phyloP scores from a whole-genome alignment of 148 eudicot species.

The Diospyros lotus region DNA sequence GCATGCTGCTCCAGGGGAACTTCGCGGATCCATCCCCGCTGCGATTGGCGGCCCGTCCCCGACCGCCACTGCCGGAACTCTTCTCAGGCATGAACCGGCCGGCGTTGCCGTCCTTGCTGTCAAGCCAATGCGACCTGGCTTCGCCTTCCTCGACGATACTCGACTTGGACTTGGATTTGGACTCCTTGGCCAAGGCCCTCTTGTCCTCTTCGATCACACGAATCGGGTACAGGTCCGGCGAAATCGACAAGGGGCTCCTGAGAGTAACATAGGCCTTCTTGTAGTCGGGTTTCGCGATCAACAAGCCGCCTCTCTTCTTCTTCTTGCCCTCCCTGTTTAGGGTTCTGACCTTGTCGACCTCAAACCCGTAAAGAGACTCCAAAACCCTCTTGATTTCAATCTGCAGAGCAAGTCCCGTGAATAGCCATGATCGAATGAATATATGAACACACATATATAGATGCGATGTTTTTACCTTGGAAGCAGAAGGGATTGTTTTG shows the following conservation, averaged over 20 bases:
- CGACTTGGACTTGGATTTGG: slow-evolving; percentile 42
- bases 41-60: slow-evolving; percentile 5
- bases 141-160: slow-evolving; percentile 60
- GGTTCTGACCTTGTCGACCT: slow-evolving; percentile 72
- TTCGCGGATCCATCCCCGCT: slow-evolving; percentile 20
- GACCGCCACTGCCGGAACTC: slow-evolving; percentile 11
- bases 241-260: slow-evolving; percentile 53
- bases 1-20: slow-evolving; percentile 84
- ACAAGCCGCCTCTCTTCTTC: slow-evolving; percentile 78
- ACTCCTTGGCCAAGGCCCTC: slow-evolving; percentile 45
- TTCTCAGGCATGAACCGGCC: slow-evolving; percentile 17
- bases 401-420: slow-evolving; percentile 19
- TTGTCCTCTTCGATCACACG: slow-evolving; percentile 60
- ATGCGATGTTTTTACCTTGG: slow-evolving; percentile 45
- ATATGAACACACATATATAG: background rate
- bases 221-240: slow-evolving; percentile 76
- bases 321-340: slow-evolving; percentile 94
- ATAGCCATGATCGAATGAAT: background rate
- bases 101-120: slow-evolving; percentile 22
- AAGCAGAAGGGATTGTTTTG: slow-evolving; percentile 91
- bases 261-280: slow-evolving; percentile 86
- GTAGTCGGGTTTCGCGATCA: slow-evolving; percentile 75
- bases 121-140: slow-evolving; percentile 83
- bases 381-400: slow-evolving; percentile 80
- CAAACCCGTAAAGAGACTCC: slow-evolving; percentile 84